These are phyloP conservation scores for Scheffersomyces coipomensis DNA, from an alignment of 805 yeast genomes.

Conservation along the genomic window DNA sequence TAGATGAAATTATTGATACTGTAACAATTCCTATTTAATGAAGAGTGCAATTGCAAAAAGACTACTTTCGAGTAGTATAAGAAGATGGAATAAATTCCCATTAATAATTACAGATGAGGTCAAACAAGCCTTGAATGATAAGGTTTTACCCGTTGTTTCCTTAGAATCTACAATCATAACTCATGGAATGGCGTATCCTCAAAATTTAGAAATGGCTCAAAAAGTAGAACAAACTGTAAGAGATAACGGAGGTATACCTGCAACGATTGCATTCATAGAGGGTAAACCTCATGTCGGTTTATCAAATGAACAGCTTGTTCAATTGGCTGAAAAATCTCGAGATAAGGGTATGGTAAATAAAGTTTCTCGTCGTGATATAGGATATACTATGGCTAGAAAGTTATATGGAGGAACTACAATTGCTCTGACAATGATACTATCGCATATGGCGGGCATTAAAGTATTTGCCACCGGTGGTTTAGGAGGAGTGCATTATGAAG, in stretches of 20 bases:
- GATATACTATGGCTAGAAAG: slow-evolving; percentile 60
- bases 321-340: slow-evolving; percentile 40
- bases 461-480: slow-evolving; percentile 93
- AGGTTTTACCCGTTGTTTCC: slow-evolving; percentile 67
- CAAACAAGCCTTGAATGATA: slow-evolving; percentile 54
- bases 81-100: slow-evolving; percentile 10
- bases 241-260: slow-evolving; percentile 69
- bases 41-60: too few relatives aligned
- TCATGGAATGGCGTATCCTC: slow-evolving; percentile 85
- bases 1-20: too few relatives aligned
- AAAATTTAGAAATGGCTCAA: slow-evolving; percentile 69
- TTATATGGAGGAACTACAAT: slow-evolving; percentile 88
- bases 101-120: slow-evolving; percentile 50
- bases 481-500: slow-evolving; percentile 88
- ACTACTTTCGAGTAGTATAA: too few relatives aligned
- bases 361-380: slow-evolving; percentile 79
- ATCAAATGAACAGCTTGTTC: slow-evolving; percentile 41
- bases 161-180: slow-evolving; percentile 85
- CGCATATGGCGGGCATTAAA: slow-evolving; percentile 71
- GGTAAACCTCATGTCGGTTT: slow-evolving; percentile 77
- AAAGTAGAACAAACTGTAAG: slow-evolving; percentile 64
- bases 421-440: slow-evolving; percentile 82
- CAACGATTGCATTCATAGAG: slow-evolving; percentile 74
- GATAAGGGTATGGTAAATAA: slow-evolving; percentile 42
- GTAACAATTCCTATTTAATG: too few relatives aligned